phyloP scores from a whole-genome alignment of 306 rosid genomes.

The Betula pendula region DNA sequence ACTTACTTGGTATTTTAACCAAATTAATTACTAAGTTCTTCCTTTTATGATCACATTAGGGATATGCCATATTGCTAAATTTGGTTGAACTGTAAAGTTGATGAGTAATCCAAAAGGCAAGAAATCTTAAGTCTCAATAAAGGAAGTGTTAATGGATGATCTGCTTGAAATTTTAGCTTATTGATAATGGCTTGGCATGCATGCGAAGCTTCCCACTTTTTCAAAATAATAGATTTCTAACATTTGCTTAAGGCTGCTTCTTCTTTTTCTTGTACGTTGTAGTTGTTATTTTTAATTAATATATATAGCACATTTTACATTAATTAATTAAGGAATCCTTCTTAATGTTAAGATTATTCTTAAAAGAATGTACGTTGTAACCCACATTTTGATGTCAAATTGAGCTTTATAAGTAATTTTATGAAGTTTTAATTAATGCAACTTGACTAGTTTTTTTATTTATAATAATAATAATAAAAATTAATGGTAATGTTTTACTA shows the following conservation, averaged over 20 bases:
- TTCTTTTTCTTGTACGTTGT: neutral
- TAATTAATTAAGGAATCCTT: neutral
- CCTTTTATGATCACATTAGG: neutral
- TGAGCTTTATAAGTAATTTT: too few species aligned
- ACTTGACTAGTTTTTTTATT: too few species aligned
- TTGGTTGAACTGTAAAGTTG: neutral
- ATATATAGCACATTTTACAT: too few species aligned
- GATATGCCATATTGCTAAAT: neutral
- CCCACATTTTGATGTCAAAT: too few species aligned
- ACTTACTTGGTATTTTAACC: neutral
- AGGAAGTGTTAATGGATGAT: neutral
- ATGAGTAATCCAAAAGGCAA: constrained; percentile 9
- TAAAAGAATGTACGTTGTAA: too few species aligned
- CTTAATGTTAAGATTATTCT: too few species aligned
- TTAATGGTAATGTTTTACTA: too few species aligned
- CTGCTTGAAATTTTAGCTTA: neutral
- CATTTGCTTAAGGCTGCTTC: neutral
- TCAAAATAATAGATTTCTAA: neutral
- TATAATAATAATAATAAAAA: too few species aligned
- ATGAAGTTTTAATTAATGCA: too few species aligned
- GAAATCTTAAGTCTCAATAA: neutral
- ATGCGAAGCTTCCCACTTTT: neutral
- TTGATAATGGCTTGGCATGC: constrained; percentile 6
- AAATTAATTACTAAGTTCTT: neutral
- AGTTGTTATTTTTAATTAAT: neutral